These are phyloP conservation scores for Neocucurbitaria cava DNA, from an alignment of 2,329 filamentous ascomycete genomes.

Conservation along the genomic window DNA sequence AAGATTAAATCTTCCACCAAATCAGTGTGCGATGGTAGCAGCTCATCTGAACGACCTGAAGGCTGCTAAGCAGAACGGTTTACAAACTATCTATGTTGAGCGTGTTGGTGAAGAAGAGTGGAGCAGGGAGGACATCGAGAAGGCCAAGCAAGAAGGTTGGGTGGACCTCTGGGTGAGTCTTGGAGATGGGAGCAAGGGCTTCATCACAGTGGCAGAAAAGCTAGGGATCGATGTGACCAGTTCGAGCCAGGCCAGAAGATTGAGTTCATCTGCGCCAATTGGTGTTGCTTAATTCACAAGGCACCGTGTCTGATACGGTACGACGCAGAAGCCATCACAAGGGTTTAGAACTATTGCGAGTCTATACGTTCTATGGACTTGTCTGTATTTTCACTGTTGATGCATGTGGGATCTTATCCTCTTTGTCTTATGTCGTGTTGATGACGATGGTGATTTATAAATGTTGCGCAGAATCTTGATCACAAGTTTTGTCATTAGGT, in stretches of 20 bases:
- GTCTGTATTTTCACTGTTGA: no score
- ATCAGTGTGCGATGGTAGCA: slow-evolving; percentile 77
- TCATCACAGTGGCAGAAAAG: slow-evolving; percentile 52
- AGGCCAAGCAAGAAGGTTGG: slow-evolving; percentile 63
- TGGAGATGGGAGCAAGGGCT: slow-evolving; percentile 56
- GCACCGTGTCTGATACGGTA: neutral
- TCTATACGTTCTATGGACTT: no score
- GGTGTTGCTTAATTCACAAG: slow-evolving; percentile 1
- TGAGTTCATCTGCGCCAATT: slow-evolving; percentile 25
- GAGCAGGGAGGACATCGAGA: slow-evolving; percentile 58
- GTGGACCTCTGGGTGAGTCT: slow-evolving; percentile 64
- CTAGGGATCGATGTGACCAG: slow-evolving; percentile 38
- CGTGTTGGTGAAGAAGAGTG: slow-evolving; percentile 70
- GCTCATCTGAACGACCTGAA: slow-evolving; percentile 74
- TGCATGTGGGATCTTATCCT: no score
- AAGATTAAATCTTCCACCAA: slow-evolving; percentile 62
- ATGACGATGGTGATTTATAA: no score
- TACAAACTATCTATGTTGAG: slow-evolving; percentile 78
- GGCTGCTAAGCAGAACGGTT: slow-evolving; percentile 68
- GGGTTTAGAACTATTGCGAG: neutral
- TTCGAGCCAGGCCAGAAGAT: slow-evolving; percentile 1
- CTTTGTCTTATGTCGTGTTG: no score
- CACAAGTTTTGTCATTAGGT: no score
- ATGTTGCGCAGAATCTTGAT: no score
- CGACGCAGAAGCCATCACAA: neutral